Base-by-base conservation (phyloP, 139 green algal genomes). In the Tetradesmus obliquus region DNA sequence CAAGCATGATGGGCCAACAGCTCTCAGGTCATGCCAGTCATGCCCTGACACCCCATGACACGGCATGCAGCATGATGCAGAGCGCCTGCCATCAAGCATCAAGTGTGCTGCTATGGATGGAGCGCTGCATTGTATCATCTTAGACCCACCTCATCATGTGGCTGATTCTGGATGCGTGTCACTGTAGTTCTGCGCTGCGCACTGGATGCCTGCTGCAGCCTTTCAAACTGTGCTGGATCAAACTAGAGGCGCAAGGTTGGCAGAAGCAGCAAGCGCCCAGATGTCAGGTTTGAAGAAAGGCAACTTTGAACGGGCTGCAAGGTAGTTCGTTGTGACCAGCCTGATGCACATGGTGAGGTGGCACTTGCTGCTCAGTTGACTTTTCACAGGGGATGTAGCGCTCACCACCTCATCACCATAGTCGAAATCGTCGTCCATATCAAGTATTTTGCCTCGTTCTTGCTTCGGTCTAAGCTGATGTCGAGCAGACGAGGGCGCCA, bases 81-180 rank as follows among this genome's bases (percentile, higher is more conserved):
- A 45, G 32, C 32, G 32, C 32, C 32, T 45, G 32, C 32, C 32
- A 45, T 45, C 32, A 45, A 45, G 32, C 32, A 45, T 45, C 76
- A 82, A 19, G 24, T 55, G 6, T 45, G 72, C 72, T 51, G 22
- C 22, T 81, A 22, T 12, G 12, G 5, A 79, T 24, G 71, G 71
- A 79, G 71, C 71, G 71, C 57, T 9, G 57, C 72, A 91, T 24
- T 51, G 15, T 4, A 3, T 20, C 86, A 45, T 45, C 32, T 45
- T 45, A 45, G 32, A 45, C 32, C 0, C 69, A 96, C 94, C 93
- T 96, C 94, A 81, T 96, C 94, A 76, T 96, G 94, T 3, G 94
- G 94, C 86, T 94, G 91, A 89, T 96, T 96, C 80, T 94, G 93
- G 17, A 96, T 93, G 3, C 66, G 15, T 57, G 76, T 79, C 13